Conservation (phyloP, 352 stramenopile genomes). For the Globisporangium spiculum region DNA sequence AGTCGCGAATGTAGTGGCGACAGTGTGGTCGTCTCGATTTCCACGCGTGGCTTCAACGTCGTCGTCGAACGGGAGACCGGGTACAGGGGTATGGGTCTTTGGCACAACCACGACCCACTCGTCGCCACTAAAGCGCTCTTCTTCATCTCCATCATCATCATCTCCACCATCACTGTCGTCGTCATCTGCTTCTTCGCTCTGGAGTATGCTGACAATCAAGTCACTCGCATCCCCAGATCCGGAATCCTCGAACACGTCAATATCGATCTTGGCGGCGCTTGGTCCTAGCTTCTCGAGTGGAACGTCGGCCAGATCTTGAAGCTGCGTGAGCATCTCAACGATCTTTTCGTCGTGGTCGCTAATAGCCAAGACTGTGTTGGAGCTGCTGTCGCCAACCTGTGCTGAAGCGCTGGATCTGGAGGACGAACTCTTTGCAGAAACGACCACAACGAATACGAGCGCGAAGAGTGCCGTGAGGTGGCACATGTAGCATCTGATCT, state of each 20-base stretch:
- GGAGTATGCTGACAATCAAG: background rate
- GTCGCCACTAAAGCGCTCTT: background rate
- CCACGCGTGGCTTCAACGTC: background rate
- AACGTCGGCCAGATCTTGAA: background rate
- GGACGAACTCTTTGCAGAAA: background rate
- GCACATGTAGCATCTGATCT: background rate
- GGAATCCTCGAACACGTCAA: slow-evolving; percentile 6
- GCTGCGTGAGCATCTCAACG: slow-evolving; percentile 2
- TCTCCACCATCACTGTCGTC: background rate
- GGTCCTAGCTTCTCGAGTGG: slow-evolving; percentile 3
- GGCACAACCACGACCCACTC: slow-evolving; percentile 9
- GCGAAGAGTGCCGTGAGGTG: background rate
- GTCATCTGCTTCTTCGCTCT: background rate
- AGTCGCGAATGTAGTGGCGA: background rate
- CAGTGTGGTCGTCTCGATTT: background rate
- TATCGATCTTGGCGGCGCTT: slow-evolving; percentile 8
- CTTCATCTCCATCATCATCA: background rate
- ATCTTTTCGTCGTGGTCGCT: background rate
- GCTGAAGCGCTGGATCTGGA: background rate
- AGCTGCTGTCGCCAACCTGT: background rate
- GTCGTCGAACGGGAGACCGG: background rate
- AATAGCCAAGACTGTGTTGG: background rate
- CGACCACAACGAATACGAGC: background rate
- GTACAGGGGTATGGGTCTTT: background rate
- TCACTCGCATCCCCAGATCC: background rate